phyloP scores from a whole-genome alignment of 441 rosid genomes.

The Erysimum cheiri region DNA sequence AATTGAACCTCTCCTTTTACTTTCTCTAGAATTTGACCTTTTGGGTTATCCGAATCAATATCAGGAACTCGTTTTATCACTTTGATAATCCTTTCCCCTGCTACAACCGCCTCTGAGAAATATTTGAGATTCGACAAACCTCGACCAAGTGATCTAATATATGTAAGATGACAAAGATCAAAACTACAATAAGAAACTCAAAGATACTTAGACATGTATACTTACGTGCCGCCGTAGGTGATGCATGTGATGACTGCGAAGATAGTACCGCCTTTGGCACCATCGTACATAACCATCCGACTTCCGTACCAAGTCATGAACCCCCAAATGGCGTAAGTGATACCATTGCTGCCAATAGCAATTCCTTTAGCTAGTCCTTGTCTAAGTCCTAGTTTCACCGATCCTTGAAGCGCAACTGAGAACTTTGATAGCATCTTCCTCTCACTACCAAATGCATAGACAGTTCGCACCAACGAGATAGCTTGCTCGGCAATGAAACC shows the following conservation, averaged over 20 bases:
- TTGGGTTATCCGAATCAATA: slow-evolving; percentile 58
- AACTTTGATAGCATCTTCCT: slow-evolving; percentile 53
- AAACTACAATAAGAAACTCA: slow-evolving; percentile 1
- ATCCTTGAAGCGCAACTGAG: slow-evolving; percentile 59
- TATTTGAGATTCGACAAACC: slow-evolving; percentile 68
- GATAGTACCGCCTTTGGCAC: slow-evolving; percentile 71
- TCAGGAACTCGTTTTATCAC: slow-evolving; percentile 65
- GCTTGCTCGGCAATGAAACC: slow-evolving; percentile 74
- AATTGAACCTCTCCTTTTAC: slow-evolving; percentile 65
- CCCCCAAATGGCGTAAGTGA: slow-evolving; percentile 67
- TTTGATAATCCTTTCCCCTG: slow-evolving; percentile 58
- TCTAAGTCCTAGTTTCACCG: slow-evolving; percentile 62
- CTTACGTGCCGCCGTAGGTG: slow-evolving; percentile 71
- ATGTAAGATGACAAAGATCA: not conserved
- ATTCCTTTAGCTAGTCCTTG: slow-evolving; percentile 78
- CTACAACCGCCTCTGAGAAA: slow-evolving; percentile 63
- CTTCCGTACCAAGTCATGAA: slow-evolving; percentile 54
- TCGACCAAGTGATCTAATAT: slow-evolving; percentile 65
- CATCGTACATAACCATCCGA: slow-evolving; percentile 64
- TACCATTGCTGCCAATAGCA: slow-evolving; percentile 71
- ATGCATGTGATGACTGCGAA: slow-evolving; percentile 47
- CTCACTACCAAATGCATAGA: slow-evolving; percentile 72
- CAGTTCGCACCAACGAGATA: slow-evolving; percentile 64
- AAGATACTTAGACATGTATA: not conserved
- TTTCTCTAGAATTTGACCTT: slow-evolving; percentile 54